phyloP scores from a whole-genome alignment of 2,329 filamentous ascomycete genomes.

The Metarhizium guizhouense region DNA sequence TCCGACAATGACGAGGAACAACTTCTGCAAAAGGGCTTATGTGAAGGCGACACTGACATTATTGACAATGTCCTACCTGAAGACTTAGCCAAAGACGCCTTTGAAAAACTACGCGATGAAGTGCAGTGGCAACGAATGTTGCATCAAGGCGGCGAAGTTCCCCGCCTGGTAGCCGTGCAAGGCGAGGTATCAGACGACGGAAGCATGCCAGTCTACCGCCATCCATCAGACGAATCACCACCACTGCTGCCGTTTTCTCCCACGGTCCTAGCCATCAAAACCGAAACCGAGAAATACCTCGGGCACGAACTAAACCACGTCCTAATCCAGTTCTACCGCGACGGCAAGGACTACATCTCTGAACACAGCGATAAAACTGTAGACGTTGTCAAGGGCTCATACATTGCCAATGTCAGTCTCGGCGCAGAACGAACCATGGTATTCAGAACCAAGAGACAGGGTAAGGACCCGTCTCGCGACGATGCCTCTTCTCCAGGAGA shows the following conservation, averaged over 20 bases:
- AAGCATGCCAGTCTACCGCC: constrained; percentile 82
- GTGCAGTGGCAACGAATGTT: constrained; percentile 87
- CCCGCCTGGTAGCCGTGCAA: constrained; percentile 83
- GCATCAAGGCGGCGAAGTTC: constrained; percentile 85
- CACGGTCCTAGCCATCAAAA: constrained; percentile 59
- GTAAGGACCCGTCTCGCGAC: constrained; percentile 23
- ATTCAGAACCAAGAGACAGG: constrained; percentile 68
- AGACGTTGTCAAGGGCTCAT: constrained; percentile 73
- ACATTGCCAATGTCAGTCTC: constrained; percentile 88
- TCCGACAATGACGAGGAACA: background rate
- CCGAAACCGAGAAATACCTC: constrained; percentile 59
- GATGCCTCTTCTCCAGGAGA: constrained; percentile 9
- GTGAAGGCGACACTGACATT: constrained; percentile 73
- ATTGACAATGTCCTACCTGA: constrained; percentile 59
- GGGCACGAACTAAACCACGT: constrained; percentile 84
- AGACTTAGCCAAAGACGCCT: constrained; percentile 48
- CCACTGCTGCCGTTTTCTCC: constrained; percentile 67
- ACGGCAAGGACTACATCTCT: constrained; percentile 81
- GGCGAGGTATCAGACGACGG: constrained; percentile 61
- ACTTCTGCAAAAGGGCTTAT: constrained; percentile 45
- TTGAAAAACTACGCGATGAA: constrained; percentile 62
- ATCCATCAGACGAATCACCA: constrained; percentile 82
- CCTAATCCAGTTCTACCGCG: constrained; percentile 87
- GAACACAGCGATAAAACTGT: constrained; percentile 97
- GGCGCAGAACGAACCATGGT: constrained; percentile 87